Evolutionary conservation across 1,284 basidiomycete species (phyloP), one percentile per base, ranked within the genome.

Genomic region (Leccinum subrobustum): DNA sequence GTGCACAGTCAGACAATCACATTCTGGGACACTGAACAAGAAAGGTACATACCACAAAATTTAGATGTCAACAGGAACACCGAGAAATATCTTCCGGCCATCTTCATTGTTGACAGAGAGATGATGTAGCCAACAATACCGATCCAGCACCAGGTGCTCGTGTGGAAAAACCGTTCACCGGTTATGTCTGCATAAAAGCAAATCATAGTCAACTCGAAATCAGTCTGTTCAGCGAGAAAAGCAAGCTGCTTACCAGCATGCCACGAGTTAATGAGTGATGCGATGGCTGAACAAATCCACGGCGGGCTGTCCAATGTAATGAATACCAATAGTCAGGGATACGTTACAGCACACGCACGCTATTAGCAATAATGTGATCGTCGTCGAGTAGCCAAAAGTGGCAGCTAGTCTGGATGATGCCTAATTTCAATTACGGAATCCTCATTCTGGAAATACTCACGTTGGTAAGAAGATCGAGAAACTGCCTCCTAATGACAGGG

Each of bases 41-140:
- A 1, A 3, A n/a, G 6, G 18, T 50, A 25, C 4, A 23, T 54
- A 83, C 84, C 85, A 5, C 75, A 76, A 64, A 83, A 83, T 54
- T 84, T 84, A 56, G 70, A 72, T 0, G 85, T 80, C 85, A 88
- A 85, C 25, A 88, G 75, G 74, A 89, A 90, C 70, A 89, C 74
- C 0, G 83, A 79, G 47, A 90, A 75, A 66, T 91, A 90, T 57
- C 88, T 80, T 2, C 78, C 84, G 1, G 75, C 81, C 4, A 79
- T 78, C 6, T 76, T 77, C 73, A 80, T 79, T 0, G 87, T 88
- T 2, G 79, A 80, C n/a, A 87, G 71, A 4, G 81, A 83, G 60
- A 89, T 86, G 63, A 89, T 83, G 65, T 83, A 89, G 0, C 84
- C 88, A 9, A 87, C 47, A 6, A 88, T 83, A 53, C 81, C 81